phyloP scores from a whole-genome alignment of 2,329 filamentous ascomycete species.

The Stenocarpella maydis region DNA sequence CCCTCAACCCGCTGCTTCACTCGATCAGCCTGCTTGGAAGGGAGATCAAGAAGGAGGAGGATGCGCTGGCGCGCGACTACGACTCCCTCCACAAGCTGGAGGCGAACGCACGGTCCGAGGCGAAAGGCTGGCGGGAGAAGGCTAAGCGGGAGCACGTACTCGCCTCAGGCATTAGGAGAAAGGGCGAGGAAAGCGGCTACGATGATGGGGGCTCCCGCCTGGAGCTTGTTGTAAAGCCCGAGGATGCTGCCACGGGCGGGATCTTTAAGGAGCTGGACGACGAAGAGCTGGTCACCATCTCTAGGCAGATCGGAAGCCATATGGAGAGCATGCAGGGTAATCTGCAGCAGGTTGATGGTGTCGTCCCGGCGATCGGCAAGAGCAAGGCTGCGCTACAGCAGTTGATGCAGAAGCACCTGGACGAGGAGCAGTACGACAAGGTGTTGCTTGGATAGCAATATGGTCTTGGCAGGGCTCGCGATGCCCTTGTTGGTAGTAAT shows the following conservation, averaged over 20 bases:
- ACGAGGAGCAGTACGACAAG: constrained; percentile 54
- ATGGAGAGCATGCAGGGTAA: constrained; percentile 65
- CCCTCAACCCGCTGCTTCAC: constrained; percentile 70
- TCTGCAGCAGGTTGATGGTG: constrained; percentile 60
- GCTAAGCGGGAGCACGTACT: constrained; percentile 59
- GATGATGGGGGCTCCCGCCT: constrained; percentile 26
- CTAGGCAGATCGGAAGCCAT: constrained; percentile 60
- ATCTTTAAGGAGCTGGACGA: constrained; percentile 49
- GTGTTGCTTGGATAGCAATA: constrained; percentile 52
- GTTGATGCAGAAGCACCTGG: constrained; percentile 56
- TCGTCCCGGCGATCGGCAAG: constrained; percentile 57
- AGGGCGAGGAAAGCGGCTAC: constrained; percentile 26
- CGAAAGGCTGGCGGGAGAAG: constrained; percentile 58
- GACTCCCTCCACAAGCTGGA: constrained; percentile 59
- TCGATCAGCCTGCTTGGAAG: constrained; percentile 66
- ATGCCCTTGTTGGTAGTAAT: constrained; percentile 3
- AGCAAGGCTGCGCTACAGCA: constrained; percentile 59
- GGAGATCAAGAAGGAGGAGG: constrained; percentile 66
- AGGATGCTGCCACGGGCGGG: constrained; percentile 23
- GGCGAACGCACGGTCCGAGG: constrained; percentile 63
- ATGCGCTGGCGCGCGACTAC: constrained; percentile 64
- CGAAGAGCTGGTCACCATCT: constrained; percentile 54
- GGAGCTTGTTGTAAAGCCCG: constrained; percentile 36
- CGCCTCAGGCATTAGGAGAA: constrained; percentile 48
- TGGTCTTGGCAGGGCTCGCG: constrained; percentile 27